phyloP scores from a whole-genome alignment of 2,329 filamentous ascomycete species.

The Aureobasidium pullulans region DNA sequence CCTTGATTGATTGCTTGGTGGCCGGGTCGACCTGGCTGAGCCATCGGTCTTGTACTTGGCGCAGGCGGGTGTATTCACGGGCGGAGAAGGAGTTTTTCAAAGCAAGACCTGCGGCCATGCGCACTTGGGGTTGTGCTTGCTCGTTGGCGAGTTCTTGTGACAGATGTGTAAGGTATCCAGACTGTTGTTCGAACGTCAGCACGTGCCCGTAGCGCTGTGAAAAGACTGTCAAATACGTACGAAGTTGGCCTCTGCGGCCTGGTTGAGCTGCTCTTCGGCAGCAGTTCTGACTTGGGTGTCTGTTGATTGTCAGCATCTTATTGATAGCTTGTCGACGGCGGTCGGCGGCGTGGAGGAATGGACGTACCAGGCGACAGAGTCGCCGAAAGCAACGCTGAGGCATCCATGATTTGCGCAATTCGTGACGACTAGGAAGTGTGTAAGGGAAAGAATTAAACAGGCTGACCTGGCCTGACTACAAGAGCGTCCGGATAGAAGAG shows the following conservation, averaged over 20 bases:
- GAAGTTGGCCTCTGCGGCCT: conserved; percentile 92
- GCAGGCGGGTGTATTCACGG: conserved; percentile 78
- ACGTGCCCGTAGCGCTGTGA: conserved; percentile 22
- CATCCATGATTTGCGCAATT: conserved; percentile 64
- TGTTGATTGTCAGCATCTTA: conserved; percentile 35
- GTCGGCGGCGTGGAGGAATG: conserved; percentile 24
- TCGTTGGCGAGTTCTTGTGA: conserved; percentile 94
- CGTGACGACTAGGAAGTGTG: neutral
- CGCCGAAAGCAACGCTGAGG: conserved; percentile 95
- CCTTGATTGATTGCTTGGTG: conserved; percentile 83
- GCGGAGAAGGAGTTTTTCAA: conserved; percentile 97
- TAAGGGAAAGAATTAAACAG: conserved; percentile 5
- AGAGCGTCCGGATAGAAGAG: neutral
- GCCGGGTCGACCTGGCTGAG: conserved; percentile 70
- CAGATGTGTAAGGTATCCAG: conserved; percentile 85
- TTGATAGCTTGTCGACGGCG: neutral
- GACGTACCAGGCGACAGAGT: conserved; percentile 86
- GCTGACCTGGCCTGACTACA: conserved; percentile 9
- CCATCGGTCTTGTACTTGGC: conserved; percentile 92
- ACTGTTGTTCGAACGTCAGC: conserved; percentile 45
- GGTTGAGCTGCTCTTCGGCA: conserved; percentile 88
- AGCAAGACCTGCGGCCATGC: conserved; percentile 89
- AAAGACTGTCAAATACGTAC: conserved; percentile 51
- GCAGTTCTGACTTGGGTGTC: conserved; percentile 83
- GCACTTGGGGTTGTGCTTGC: conserved; percentile 70